Percentiles rank a stretch among this genome's conserved stretches.
Evolutionary conservation across 257 asterid genomes (phyloP).

Genomic region (Cinchona pubescens): DNA sequence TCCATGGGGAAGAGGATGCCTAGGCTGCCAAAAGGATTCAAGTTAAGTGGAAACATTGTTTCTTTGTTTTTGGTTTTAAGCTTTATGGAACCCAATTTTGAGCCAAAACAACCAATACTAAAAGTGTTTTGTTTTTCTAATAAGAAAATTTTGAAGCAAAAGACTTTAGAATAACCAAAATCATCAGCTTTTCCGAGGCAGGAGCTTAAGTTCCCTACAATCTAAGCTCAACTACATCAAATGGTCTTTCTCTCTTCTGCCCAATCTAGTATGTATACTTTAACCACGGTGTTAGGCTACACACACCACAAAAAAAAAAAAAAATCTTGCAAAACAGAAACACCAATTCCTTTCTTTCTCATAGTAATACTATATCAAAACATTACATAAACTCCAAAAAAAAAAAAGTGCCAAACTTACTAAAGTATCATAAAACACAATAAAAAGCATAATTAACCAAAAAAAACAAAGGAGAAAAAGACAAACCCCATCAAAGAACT

Average conservation of each 20-base stretch:
- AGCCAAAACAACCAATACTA: neutral
- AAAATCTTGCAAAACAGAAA: neutral
- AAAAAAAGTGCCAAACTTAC: neutral
- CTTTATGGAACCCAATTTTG: neutral
- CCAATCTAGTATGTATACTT: neutral
- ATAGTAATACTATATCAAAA: too few relatives aligned
- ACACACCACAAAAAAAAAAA: too few relatives aligned
- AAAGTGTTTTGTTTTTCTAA: neutral
- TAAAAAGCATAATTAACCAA: neutral
- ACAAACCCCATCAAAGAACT: constrained; percentile 1
- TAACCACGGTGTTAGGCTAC: neutral
- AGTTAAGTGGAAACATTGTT: neutral
- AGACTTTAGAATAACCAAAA: neutral
- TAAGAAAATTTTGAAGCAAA: neutral
- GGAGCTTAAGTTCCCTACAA: neutral
- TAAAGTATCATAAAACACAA: neutral
- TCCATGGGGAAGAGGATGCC: neutral
- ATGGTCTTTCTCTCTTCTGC: neutral
- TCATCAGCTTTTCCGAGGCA: neutral
- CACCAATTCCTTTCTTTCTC: neutral
- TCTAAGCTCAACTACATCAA: neutral
- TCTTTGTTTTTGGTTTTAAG: neutral
- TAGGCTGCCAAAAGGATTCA: neutral
- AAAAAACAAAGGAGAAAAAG: neutral
- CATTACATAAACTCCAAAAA: neutral